Percentiles rank a stretch among this genome's conserved stretches.
These are phyloP conservation scores for Pseudisothecium myosuroides DNA, from an alignment of 225 moss, liverwort and hornwort species.

Conservation along the genomic window DNA sequence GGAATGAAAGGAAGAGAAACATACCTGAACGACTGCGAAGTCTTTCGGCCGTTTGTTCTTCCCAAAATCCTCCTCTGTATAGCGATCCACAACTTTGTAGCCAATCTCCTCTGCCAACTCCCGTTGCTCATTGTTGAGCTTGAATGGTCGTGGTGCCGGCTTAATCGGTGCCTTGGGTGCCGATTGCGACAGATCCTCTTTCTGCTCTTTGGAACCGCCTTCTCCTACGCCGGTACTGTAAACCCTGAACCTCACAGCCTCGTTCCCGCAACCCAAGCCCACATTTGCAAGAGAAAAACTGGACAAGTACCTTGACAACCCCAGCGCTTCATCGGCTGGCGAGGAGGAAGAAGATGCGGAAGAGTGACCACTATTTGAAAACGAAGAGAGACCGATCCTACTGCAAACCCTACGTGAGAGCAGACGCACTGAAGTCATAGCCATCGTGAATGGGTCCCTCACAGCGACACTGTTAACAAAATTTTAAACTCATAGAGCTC, in stretches of 20 bases:
- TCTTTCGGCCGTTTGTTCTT: conserved; percentile 30
- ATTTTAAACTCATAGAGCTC: neutral
- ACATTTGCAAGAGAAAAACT: neutral
- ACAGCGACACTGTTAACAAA: neutral
- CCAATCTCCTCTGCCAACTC: conserved; percentile 21
- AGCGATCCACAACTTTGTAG: conserved; percentile 29
- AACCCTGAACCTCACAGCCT: neutral
- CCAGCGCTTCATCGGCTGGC: neutral
- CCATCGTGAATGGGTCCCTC: neutral
- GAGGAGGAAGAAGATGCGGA: neutral
- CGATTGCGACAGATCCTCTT: neutral
- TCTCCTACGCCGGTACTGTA: conserved; percentile 5
- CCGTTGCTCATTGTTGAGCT: conserved; percentile 11
- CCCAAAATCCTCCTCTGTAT: conserved; percentile 31
- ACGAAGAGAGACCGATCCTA: neutral
- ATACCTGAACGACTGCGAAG: conserved; percentile 35
- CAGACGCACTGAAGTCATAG: conserved; percentile 3
- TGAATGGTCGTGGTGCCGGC: conserved; percentile 22
- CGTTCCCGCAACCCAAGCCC: neutral
- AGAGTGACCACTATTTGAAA: neutral
- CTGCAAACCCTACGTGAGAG: conserved; percentile 4
- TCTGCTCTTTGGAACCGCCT: neutral
- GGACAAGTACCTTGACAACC: neutral
- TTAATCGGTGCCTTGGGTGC: neutral
- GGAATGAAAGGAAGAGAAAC: neutral